Conservation (phyloP, 2,329 filamentous ascomycete species). For the Cladosporium sp. region DNA sequence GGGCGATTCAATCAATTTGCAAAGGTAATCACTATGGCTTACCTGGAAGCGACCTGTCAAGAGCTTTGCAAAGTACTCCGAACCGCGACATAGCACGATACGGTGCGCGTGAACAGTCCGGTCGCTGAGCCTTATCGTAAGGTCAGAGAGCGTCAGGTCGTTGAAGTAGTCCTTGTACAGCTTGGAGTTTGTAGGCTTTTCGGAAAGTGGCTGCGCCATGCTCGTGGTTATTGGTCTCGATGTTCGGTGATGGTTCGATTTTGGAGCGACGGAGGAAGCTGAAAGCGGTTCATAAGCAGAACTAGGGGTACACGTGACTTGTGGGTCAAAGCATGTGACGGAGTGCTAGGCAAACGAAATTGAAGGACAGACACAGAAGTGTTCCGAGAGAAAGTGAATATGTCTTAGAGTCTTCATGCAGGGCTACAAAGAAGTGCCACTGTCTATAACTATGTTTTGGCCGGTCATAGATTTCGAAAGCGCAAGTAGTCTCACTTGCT, state of each 20-base stretch:
- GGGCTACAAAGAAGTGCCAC: slow-evolving; percentile 32
- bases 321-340: no score
- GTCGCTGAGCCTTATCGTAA: not conserved
- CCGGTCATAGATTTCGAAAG: slow-evolving; percentile 50
- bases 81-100: not conserved
- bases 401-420: no score
- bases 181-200: no score
- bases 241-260: no score
- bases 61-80: not conserved
- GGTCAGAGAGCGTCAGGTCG: not conserved
- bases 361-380: no score
- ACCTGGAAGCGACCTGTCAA: not conserved
- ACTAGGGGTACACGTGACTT: no score
- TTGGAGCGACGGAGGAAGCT: no score
- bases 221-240: no score
- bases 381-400: no score
- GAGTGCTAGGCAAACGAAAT: no score
- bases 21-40: not conserved
- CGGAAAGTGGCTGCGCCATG: no score
- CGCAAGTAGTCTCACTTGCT: slow-evolving; percentile 50
- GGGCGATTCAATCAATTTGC: not conserved
- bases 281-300: no score
- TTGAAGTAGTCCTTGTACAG: not conserved
- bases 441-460: slow-evolving; percentile 50
- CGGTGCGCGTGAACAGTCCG: not conserved